Base-by-base conservation (phyloP, 352 stramenopile genomes). In the Peronospora destructor region DNA sequence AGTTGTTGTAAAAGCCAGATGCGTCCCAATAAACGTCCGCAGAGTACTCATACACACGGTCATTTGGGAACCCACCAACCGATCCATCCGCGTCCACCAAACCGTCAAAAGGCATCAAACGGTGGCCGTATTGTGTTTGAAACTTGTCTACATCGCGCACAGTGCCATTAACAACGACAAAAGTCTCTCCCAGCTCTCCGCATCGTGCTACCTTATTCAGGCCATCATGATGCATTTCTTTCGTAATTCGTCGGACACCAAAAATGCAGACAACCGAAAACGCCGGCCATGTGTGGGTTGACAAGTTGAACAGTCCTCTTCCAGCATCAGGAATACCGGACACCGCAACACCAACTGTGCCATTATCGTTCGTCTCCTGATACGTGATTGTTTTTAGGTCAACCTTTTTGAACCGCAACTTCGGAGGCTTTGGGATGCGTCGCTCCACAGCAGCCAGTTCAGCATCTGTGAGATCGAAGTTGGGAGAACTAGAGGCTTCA, bases 231-330 rank as follows among this genome's bases (percentile, higher is more conserved):
- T 93, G 83, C 68, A 87, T 80, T 57, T 91, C 83, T 52, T 91
- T 85, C 10, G 76, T 89, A 61, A 93, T 91, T 37, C 83, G 79
- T 7, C 83, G 77, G 16, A 89, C 77, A 34, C 83, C 83, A 56
- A 93, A 93, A 43, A 93, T 93, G 59, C 83, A 93, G 36, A 93
- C 83, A 42, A 93, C 79, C 2, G 83, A 93, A 55, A 93, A 93
- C 5, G 83, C 83, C 17, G 83, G 83, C 83, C 83, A 93, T 32
- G 76, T 1, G 42, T 93, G 83, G 13, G 66, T 40, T 3, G 77
- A 90, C 17, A 93, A 63, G 45, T 93, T 93, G 58, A 93, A 93
- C 17, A 93, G 65, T 3, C 83, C 83, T 40, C 78, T 77, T 26
- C 81, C 81, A 39, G 79, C 72, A 50, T 93, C 84, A 11, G 83